A percentile compares a stretch with the other conserved stretches of the same genome.
Conservation (phyloP, 495 filamentous ascomycete species). For the Lepidopterella palustris region DNA sequence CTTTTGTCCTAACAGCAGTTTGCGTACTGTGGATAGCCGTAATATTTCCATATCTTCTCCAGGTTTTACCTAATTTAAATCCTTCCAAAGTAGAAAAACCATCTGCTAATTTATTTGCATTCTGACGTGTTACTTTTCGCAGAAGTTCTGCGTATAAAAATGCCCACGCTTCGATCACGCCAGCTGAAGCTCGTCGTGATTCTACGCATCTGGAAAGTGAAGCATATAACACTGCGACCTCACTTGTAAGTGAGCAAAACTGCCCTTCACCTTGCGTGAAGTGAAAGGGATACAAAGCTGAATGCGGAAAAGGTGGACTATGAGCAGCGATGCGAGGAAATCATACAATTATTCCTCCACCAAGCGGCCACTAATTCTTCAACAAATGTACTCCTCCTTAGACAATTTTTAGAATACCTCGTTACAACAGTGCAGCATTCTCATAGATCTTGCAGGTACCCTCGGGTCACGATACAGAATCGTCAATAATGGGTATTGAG, state of each 20-base stretch:
- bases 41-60: no score
- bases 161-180: constrained; percentile 16
- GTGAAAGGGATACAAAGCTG: background rate
- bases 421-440: background rate
- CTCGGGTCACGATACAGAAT: constrained; percentile 1
- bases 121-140: constrained; percentile 2
- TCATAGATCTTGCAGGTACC: constrained; percentile 13
- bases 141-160: constrained; percentile 46
- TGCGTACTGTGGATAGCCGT: no score
- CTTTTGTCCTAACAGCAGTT: no score
- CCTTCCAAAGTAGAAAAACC: background rate
- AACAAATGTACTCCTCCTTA: background rate
- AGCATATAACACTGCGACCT: constrained; percentile 39
- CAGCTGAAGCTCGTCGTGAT: constrained; percentile 16
- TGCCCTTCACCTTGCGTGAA: background rate
- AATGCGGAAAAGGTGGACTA: constrained; percentile 47
- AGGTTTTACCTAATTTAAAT: no score
- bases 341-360: constrained; percentile 2
- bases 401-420: background rate
- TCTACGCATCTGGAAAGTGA: constrained; percentile 41
- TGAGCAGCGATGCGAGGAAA: constrained; percentile 39
- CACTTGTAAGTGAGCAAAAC: constrained; percentile 16
- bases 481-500: constrained; percentile 39
- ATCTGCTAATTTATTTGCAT: background rate
- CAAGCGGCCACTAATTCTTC: background rate